A percentile compares a stretch with the other conserved stretches of the same genome.
Evolutionary conservation across 305 asterid genomes (phyloP).

Genomic region (Fraxinus angustifolia): DNA sequence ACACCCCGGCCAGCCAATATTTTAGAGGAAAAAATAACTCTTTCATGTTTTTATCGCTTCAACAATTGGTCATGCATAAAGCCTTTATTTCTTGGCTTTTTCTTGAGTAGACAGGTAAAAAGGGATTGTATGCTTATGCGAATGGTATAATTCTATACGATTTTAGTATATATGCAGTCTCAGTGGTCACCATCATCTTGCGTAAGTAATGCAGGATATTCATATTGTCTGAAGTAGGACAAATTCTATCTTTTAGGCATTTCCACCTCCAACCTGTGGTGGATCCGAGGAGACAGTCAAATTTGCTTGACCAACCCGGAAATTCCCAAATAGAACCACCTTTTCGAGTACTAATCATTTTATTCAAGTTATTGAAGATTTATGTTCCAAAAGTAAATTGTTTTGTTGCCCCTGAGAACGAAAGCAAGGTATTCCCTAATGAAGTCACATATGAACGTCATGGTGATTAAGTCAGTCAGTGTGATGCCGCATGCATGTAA

Average conservation of each 20-base stretch:
- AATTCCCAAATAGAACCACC: constrained; percentile 2
- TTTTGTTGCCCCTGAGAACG: not conserved
- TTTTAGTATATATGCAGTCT: not conserved
- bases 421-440: not conserved
- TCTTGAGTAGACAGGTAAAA: not conserved
- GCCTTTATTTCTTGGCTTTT: not conserved
- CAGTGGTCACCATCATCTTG: not conserved
- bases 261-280: not conserved
- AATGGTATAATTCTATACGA: not conserved
- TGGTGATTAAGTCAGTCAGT: not conserved
- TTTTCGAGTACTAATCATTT: not conserved
- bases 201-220: constrained; percentile 6
- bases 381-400: not conserved
- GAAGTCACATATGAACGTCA: not conserved
- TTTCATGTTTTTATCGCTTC: not conserved
- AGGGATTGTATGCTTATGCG: not conserved
- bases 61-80: not conserved
- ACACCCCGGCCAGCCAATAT: not conserved
- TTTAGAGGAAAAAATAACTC: not conserved
- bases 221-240: constrained; percentile 15
- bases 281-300: not conserved
- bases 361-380: not conserved
- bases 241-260: not conserved
- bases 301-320: not conserved
- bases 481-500: not conserved